Evolutionary conservation across 257 asterid species (phyloP), one percentile per base, ranked within the genome.

Genomic region (Ilex asprella): DNA sequence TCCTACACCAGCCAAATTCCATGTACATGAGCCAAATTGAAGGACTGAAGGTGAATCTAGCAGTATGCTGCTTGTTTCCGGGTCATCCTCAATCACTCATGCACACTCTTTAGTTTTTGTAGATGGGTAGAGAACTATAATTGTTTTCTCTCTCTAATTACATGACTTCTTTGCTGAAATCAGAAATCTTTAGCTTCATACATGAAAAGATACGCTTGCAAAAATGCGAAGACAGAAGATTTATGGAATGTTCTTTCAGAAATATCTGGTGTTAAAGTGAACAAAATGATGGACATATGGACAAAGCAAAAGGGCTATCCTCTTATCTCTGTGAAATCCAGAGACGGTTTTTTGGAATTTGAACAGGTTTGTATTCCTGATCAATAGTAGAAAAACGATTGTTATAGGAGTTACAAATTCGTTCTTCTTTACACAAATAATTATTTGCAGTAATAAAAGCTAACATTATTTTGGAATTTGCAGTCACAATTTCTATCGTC

Each of bases 251-350:
- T 75, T 72, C 63, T 75, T 39, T 56, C 75, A 8, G 84, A 78
- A 72, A 66, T 64, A 59, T 78, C 84, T 29, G 81, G 78, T 16
- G 57, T 68, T 6, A 71, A 63, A 43, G 72, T 78, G 30, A 66
- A 69, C 71, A 75, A 46, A 53, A 67, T 75, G 35, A 78, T 75
- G 81, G 56, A 72, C 50, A 46, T 35, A 27, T 78, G 84, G 84
- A 78, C 84, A 53, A 71, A 78, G 74, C 74, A 78, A 60, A 72
- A 71, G 16, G 80, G 84, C 54, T 75, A 78, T 59, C 84, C 84
- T 15, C 67, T 78, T 66, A 67, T 78, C 62, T 55, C 78, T 7
- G 76, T 69, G 14, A 56, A 66, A 60, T 64, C 63, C 55, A 72
- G 68, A 16, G 76, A 66, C 16, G 31, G 29, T 30, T 30, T 60